These are phyloP conservation scores for Xylariaceae sp. DNA, from an alignment of 2,329 filamentous ascomycete genomes.

Conservation along the genomic window DNA sequence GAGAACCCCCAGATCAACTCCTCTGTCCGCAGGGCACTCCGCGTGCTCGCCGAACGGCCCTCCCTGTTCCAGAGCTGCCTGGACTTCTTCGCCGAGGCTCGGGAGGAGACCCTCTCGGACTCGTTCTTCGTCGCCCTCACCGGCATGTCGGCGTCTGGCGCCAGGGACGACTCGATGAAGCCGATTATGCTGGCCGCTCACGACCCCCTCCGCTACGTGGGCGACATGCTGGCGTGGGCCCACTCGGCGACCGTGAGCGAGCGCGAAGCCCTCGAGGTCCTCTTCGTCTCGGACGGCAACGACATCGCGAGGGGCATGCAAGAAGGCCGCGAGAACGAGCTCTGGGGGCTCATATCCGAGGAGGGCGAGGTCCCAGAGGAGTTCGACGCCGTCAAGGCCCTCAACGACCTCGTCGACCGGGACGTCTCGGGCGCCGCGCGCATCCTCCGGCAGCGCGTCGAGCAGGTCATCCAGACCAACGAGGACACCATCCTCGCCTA, in stretches of 20 bases:
- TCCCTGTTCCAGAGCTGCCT: conserved; percentile 89
- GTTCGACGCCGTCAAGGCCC: conserved; percentile 74
- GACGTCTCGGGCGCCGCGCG: conserved; percentile 75
- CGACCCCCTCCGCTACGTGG: conserved; percentile 83
- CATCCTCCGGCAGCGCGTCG: conserved; percentile 79
- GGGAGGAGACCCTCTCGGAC: conserved; percentile 80
- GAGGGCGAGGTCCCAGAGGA: conserved; percentile 39
- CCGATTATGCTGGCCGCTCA: conserved; percentile 93
- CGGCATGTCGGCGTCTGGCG: conserved; percentile 53
- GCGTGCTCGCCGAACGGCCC: conserved; percentile 82
- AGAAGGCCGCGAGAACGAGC: conserved; percentile 71
- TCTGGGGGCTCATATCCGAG: conserved; percentile 64
- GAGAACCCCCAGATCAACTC: conserved; percentile 90
- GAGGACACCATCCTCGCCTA: conserved; percentile 85
- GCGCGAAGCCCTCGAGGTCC: conserved; percentile 78
- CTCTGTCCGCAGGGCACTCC: conserved; percentile 73
- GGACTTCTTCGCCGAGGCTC: conserved; percentile 84
- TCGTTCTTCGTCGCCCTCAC: conserved; percentile 85
- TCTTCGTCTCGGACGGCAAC: conserved; percentile 86
- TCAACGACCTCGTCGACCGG: conserved; percentile 80
- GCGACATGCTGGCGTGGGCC: conserved; percentile 96
- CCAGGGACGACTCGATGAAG: conserved; percentile 59
- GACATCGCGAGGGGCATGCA: conserved; percentile 79
- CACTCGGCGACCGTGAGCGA: conserved; percentile 94
- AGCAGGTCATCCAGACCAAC: conserved; percentile 87